These are phyloP conservation scores for Kondoa subrosea DNA, from an alignment of 768 basidiomycete genomes.

Conservation along the genomic window DNA sequence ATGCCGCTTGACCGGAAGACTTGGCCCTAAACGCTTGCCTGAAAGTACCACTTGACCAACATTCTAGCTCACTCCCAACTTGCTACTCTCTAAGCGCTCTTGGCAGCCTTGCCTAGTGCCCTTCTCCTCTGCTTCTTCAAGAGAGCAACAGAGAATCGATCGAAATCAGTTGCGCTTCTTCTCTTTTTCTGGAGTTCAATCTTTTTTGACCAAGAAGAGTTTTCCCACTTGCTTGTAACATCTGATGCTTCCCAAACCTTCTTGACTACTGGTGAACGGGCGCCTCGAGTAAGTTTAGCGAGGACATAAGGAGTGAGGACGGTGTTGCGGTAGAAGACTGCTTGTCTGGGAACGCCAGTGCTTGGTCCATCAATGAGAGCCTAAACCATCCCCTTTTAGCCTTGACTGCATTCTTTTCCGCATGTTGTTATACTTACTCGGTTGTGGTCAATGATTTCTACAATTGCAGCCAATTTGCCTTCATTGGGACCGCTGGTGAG, in stretches of 20 bases:
- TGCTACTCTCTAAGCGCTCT: background rate
- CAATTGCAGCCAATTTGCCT: slow-evolving; percentile 85
- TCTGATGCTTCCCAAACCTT: slow-evolving; percentile 77
- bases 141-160: slow-evolving; percentile 69
- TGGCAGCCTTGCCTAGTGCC: slow-evolving; percentile 34
- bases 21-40: no score
- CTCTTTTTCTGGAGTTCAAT: slow-evolving; percentile 56
- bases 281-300: slow-evolving; percentile 66
- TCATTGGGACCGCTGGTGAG: slow-evolving; percentile 68
- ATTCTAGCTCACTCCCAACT: background rate
- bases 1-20: background rate
- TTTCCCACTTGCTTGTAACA: slow-evolving; percentile 71
- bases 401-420: background rate
- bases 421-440: slow-evolving; percentile 44
- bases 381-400: slow-evolving; percentile 35
- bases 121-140: slow-evolving; percentile 78
- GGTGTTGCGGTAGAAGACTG: slow-evolving; percentile 79
- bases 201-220: slow-evolving; percentile 74
- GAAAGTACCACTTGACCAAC: no score
- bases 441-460: slow-evolving; percentile 98
- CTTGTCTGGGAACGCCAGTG: slow-evolving; percentile 78
- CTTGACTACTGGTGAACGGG: slow-evolving; percentile 62
- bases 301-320: slow-evolving; percentile 73
- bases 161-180: slow-evolving; percentile 71
- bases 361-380: slow-evolving; percentile 89